A percentile compares a stretch with the other conserved stretches of the same genome.
phyloP scores from a whole-genome alignment of 805 yeast genomes.

The Suhomyces vadensis region DNA sequence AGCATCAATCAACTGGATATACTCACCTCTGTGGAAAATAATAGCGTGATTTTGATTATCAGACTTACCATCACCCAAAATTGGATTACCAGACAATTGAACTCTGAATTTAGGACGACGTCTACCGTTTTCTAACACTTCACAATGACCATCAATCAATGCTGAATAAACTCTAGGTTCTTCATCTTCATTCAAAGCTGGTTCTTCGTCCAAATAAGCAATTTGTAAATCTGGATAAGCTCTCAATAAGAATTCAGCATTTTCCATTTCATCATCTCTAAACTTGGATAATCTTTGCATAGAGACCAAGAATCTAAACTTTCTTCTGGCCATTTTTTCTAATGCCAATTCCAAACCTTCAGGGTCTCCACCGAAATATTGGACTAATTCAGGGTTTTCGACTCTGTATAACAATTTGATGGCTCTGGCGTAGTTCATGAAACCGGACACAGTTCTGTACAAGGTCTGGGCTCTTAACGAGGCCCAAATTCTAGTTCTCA shows the following conservation, averaged over 20 bases:
- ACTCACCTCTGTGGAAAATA: conserved; percentile 82
- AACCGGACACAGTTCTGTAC: conserved; percentile 96
- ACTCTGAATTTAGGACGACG: conserved; percentile 73
- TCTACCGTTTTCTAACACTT: conserved; percentile 58
- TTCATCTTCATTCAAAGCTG: conserved; percentile 69
- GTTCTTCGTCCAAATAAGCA: conserved; percentile 93
- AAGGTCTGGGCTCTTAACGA: conserved; percentile 95
- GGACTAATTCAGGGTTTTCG: conserved; percentile 92
- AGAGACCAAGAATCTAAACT: conserved; percentile 77
- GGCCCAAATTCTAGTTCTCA: conserved; percentile 98
- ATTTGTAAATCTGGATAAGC: conserved; percentile 86
- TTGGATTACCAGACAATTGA: conserved; percentile 80
- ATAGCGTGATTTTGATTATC: conserved; percentile 84
- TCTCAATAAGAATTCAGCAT: conserved; percentile 76
- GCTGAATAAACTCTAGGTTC: conserved; percentile 74
- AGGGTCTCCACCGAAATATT: conserved; percentile 98
- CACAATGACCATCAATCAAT: conserved; percentile 79
- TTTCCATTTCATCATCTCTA: conserved; percentile 71
- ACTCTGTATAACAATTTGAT: conserved; percentile 90
- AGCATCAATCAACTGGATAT: conserved; percentile 81
- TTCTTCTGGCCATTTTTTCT: conserved; percentile 83
- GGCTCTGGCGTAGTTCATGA: conserved; percentile 97
- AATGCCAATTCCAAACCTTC: conserved; percentile 94
- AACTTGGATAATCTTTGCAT: conserved; percentile 82
- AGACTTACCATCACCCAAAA: conserved; percentile 85